These are phyloP conservation scores for Anastatica hierochuntica DNA, from an alignment of 345 rosid genomes.

Conservation along the genomic window DNA sequence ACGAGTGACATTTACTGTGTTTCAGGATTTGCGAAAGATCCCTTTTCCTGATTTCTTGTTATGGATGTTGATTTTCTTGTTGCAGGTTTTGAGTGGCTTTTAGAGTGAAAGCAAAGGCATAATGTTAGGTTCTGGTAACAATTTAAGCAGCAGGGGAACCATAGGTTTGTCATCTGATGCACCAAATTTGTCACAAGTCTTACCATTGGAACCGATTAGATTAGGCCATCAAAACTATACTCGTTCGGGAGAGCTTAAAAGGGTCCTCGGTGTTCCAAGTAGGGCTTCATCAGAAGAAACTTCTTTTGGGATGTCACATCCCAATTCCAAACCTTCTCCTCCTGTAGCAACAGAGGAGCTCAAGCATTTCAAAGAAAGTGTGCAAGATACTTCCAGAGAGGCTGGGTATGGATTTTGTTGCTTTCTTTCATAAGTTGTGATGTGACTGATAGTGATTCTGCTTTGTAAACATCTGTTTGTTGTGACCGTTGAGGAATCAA, in stretches of 20 bases:
- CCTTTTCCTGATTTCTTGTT: not conserved
- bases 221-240: conserved; percentile 54
- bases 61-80: not conserved
- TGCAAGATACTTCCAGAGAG: conserved; percentile 59
- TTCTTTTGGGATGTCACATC: conserved; percentile 49
- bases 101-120: conserved; percentile 14
- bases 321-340: conserved; percentile 50
- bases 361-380: conserved; percentile 77
- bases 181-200: conserved; percentile 48
- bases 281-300: conserved; percentile 56
- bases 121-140: conserved; percentile 54
- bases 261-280: conserved; percentile 56
- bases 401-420: conserved; percentile 51
- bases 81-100: conserved; percentile 18
- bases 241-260: conserved; percentile 71
- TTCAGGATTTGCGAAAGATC: not conserved
- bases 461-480: no score
- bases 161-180: conserved; percentile 46
- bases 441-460: no score
- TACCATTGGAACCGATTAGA: conserved; percentile 71
- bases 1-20: not conserved
- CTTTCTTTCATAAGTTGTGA: not conserved
- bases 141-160: conserved; percentile 42
- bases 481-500: no score
- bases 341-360: conserved; percentile 74